Conservation (phyloP, 225 moss, liverwort and hornwort species). For the Straminergon stramineum region DNA sequence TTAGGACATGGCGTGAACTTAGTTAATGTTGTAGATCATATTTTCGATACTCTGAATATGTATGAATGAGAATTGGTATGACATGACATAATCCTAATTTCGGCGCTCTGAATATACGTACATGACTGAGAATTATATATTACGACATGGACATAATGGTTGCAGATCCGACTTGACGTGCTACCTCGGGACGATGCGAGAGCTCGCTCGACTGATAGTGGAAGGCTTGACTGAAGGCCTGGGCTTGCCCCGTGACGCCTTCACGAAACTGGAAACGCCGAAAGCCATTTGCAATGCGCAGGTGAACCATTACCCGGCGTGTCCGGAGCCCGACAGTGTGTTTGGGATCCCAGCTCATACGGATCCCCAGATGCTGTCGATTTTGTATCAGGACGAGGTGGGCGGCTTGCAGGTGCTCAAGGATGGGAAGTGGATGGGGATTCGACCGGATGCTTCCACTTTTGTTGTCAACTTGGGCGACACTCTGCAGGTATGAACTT, state of each 20-base stretch:
- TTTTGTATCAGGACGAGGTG: conserved; percentile 24
- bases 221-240: conserved; percentile 19
- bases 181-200: conserved; percentile 16
- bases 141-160: neutral
- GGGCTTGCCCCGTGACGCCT: conserved; percentile 1
- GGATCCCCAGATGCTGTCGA: conserved; percentile 26
- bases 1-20: neutral
- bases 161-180: conserved; percentile 7
- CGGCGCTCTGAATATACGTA: neutral
- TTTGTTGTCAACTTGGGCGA: conserved; percentile 34
- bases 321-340: conserved; percentile 14
- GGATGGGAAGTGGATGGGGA: conserved; percentile 18
- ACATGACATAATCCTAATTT: neutral
- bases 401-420: conserved; percentile 31
- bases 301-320: conserved; percentile 24
- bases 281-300: conserved; percentile 19
- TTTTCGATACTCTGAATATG: neutral
- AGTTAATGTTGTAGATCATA: neutral
- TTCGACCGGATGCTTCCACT: conserved; percentile 21
- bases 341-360: conserved; percentile 29
- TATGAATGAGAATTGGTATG: neutral
- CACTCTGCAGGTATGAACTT: conserved; percentile 1
- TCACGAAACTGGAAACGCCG: neutral
- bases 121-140: too few species aligned
- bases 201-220: conserved; percentile 14